Base-by-base conservation (phyloP, 495 filamentous ascomycete genomes). In the Elaphomyces granulatus region DNA sequence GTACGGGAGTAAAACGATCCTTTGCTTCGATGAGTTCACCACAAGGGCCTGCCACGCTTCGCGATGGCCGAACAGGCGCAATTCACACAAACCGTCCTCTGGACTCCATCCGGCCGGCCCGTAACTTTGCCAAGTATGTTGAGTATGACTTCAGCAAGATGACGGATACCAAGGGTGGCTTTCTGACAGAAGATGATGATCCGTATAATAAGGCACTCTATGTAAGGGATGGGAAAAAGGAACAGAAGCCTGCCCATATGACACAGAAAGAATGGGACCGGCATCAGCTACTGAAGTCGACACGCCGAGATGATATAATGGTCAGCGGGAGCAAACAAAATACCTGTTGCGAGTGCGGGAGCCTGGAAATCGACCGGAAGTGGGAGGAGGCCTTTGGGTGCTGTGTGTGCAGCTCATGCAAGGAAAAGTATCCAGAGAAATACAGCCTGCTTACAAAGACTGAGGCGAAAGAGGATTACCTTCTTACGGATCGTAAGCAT, bases 121-220 rank as follows among this genome's bases (percentile, higher is more conserved):
- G 71, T 40, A 94, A 88, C 48, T 94, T 95, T 50, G 72, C 77
- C 32, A 85, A 87, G 58, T 96, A 78, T 59, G 83, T 98, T 47
- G 90, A 98, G 43, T 95, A 94, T 58, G 92, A 98, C 62, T 87
- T 98, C 47, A 83, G 80, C 46, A 86, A 86, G 63, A 98, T 98
- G 84, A 88, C 79, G 10, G 90, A 98, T 54, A 95, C 90, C 4
- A 94, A 94, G 50, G 90, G 90, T 32, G 90, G 90, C 0, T 98
- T 98, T 56, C 56, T 98, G 44, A 81, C 77, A 17, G 67, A 70
- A 0, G 81, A 87, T 44, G 90, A 98, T 52, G 90, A 98, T 54
- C 90, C 90, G 1, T 75, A 76, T 55, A 94, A 92, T 51, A 81
- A 78, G 41, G 79, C 77, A 3, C 63, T 93, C 44, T 72, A 83